Conservation (phyloP, 805 yeast genomes). For the Hanseniaspora singularis region DNA sequence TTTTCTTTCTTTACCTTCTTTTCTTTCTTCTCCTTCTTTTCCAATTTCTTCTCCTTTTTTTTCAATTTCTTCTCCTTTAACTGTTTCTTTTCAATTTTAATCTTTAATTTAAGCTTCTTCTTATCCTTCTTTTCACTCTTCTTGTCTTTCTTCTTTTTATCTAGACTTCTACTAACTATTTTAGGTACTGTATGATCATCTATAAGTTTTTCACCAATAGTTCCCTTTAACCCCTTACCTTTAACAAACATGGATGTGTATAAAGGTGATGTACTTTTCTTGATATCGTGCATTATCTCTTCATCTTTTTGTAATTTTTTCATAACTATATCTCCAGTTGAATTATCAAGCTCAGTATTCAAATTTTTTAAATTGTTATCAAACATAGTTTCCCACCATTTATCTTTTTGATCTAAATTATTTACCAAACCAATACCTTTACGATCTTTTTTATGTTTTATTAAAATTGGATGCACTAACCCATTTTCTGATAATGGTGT, state of each 20-base stretch:
- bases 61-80: slow-evolving; percentile 16
- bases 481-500: slow-evolving; percentile 75
- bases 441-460: slow-evolving; percentile 78
- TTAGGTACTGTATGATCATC: slow-evolving; percentile 13
- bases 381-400: slow-evolving; percentile 95
- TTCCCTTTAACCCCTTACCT: slow-evolving; percentile 77
- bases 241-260: slow-evolving; percentile 67
- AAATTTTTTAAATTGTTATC: slow-evolving; percentile 81
- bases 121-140: slow-evolving; percentile 16
- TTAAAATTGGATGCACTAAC: slow-evolving; percentile 69
- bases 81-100: slow-evolving; percentile 18
- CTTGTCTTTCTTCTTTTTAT: slow-evolving; percentile 17
- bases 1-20: slow-evolving; percentile 14
- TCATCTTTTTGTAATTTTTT: slow-evolving; percentile 40
- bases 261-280: slow-evolving; percentile 53
- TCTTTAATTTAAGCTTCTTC: slow-evolving; percentile 19
- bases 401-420: slow-evolving; percentile 57
- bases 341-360: slow-evolving; percentile 36
- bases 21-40: slow-evolving; percentile 16
- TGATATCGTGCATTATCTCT: slow-evolving; percentile 35
- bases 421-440: slow-evolving; percentile 78
- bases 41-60: slow-evolving; percentile 18
- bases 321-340: slow-evolving; percentile 31
- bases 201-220: slow-evolving; percentile 34
- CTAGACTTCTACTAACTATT: slow-evolving; percentile 14